Evolutionary conservation across 805 yeast species (phyloP).

Genomic region (Wickerhamiella sergipiensis): DNA sequence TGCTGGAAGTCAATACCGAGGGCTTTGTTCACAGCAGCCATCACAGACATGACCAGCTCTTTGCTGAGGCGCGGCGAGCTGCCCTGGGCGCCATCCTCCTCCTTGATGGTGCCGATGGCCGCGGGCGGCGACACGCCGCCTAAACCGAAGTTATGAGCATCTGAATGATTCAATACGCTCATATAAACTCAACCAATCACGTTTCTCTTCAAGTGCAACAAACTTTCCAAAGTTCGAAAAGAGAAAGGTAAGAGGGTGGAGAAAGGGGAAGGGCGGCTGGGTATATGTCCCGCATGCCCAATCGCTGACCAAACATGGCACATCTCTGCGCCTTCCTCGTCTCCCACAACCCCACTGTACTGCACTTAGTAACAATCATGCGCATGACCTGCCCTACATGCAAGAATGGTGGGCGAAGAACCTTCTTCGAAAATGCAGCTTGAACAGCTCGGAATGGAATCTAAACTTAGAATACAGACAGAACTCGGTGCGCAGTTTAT

Average conservation of each 20-base stretch:
- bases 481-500: not conserved
- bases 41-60: conserved; percentile 3
- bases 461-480: too few species aligned
- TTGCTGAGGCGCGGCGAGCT: conserved; percentile 1
- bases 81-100: not conserved
- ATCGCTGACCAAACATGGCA: not conserved
- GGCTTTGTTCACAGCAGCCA: conserved; percentile 4
- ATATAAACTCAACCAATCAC: not conserved
- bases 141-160: not conserved
- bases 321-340: not conserved
- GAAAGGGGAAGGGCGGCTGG: not conserved
- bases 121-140: not conserved
- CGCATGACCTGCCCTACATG: not conserved
- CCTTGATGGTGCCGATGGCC: not conserved
- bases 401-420: not conserved
- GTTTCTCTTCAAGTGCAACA: not conserved
- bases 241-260: not conserved
- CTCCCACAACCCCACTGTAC: not conserved
- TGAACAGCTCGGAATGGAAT: not conserved
- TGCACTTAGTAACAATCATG: not conserved
- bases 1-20: conserved; percentile 6
- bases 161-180: not conserved
- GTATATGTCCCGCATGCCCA: not conserved
- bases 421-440: not conserved
- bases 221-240: not conserved